Evolutionary conservation across 257 asterid genomes (phyloP), one percentile per base, ranked within the genome.

Genomic region (Przewalskia tangutica): DNA sequence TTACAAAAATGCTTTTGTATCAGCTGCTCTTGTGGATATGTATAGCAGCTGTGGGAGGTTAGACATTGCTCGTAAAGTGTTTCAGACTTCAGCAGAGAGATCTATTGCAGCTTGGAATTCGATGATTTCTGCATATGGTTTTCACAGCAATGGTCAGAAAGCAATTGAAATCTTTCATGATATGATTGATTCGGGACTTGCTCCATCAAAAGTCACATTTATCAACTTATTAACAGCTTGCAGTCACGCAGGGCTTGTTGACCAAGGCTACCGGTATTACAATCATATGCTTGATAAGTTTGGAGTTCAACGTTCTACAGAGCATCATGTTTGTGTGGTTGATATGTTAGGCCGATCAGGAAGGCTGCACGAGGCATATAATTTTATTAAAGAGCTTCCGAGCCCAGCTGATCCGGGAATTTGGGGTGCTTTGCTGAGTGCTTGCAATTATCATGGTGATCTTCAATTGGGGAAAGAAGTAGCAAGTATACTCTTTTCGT

Each of bases 391-490:
- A 88, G 82, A 81, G 55, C 84, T 89, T 66, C 83, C 87, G 1
- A 9, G 62, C 7, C 77, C 67, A 84, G 82, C 86, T 7, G 89
- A 86, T 4, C 77, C 91, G 0, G 93, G 91, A 2, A 16, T 90
- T 11, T 92, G 92, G 97, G 95, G 93, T 14, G 92, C 97, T 6
- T 82, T 92, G 60, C 84, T 92, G 80, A 92, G 94, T 81, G 88
- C 93, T 2, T 92, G 97, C 81, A 79, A 92, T 59, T 85, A 86
- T 84, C 88, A 89, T 50, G 92, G 93, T 23, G 90, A 92, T 71
- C 51, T 91, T 18, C 89, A 91, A 86, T 84, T 88, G 88, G 97
- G 95, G 82, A 88, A 88, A 85, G 82, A 79, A 83, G 91, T 89
- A 6, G 97, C 90, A 7, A 87, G 81, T 10, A 68, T 86, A n/a